These are phyloP conservation scores for Trichodelitschia bisporula DNA, from an alignment of 495 filamentous ascomycete genomes.

Conservation along the genomic window DNA sequence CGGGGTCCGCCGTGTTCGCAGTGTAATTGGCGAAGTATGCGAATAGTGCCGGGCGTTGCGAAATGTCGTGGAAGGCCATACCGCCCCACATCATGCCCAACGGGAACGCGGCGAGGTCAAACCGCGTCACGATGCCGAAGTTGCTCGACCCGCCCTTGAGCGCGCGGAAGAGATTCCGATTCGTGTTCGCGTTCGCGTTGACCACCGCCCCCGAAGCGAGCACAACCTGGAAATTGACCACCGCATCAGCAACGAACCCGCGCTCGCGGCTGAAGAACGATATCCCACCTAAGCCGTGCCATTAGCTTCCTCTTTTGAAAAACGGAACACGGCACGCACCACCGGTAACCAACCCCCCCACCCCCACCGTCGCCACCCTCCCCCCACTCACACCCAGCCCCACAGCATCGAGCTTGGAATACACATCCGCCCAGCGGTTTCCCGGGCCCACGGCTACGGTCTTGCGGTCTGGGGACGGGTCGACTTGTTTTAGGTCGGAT, in stretches of 20 bases:
- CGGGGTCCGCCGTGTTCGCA: not conserved
- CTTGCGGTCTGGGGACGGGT: not conserved
- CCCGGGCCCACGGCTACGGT: constrained; percentile 9
- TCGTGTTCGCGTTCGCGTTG: constrained; percentile 6
- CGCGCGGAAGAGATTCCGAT: constrained; percentile 18
- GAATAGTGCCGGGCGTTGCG: not conserved
- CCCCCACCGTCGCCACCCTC: constrained; percentile 8
- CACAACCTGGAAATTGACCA: constrained; percentile 15
- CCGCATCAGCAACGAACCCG: constrained; percentile 13
- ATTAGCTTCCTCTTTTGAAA: too few relatives aligned
- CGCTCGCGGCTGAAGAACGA: constrained; percentile 9
- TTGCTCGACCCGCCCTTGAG: constrained; percentile 19
- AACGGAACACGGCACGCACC: too few relatives aligned
- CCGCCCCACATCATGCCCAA: constrained; percentile 10
- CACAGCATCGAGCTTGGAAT: constrained; percentile 4
- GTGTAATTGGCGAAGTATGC: constrained; percentile 4
- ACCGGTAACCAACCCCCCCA: constrained; percentile 11
- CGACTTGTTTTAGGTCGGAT: constrained; percentile 7
- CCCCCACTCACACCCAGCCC: constrained; percentile 9
- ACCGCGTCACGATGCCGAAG: constrained; percentile 20
- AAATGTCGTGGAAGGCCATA: constrained; percentile 1
- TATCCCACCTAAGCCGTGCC: constrained; percentile 14
- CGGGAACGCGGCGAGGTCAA: constrained; percentile 6
- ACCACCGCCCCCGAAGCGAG: constrained; percentile 9
- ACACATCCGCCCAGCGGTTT: constrained; percentile 10